A percentile compares a stretch with the other conserved stretches of the same genome.
Evolutionary conservation across 768 basidiomycete genomes (phyloP).

Genomic region (Solioccasus polychromus): DNA sequence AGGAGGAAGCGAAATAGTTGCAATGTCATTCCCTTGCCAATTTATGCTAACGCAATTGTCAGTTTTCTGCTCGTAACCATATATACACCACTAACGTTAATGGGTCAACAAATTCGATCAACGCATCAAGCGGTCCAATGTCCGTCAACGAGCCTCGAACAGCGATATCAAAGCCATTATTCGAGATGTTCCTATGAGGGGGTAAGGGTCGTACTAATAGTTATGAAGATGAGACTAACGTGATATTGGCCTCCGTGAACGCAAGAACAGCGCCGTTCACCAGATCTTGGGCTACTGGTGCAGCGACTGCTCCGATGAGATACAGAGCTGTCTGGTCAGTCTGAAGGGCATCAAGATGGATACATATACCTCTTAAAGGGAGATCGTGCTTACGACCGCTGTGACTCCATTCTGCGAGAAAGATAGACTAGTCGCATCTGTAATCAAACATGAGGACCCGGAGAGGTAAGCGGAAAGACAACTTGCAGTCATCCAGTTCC

Average conservation of each 20-base stretch:
- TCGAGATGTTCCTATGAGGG: constrained; percentile 49
- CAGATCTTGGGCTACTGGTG: constrained; percentile 61
- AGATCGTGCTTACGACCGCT: constrained; percentile 41
- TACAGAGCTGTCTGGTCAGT: constrained; percentile 62
- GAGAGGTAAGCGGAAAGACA: not conserved
- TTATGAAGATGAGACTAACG: constrained; percentile 29
- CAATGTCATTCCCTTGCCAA: constrained; percentile 65
- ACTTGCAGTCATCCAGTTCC: constrained; percentile 66
- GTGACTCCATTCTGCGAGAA: constrained; percentile 59
- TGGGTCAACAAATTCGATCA: constrained; percentile 63
- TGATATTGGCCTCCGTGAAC: constrained; percentile 60
- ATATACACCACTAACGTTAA: constrained; percentile 42
- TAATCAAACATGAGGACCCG: constrained; percentile 2
- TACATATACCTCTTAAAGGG: not conserved
- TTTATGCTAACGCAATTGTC: constrained; percentile 41
- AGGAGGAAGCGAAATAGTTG: constrained; percentile 58
- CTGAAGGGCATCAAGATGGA: constrained; percentile 28
- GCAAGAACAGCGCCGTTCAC: constrained; percentile 54
- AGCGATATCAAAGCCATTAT: constrained; percentile 61
- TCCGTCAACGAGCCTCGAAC: constrained; percentile 60
- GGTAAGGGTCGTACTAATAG: constrained; percentile 46
- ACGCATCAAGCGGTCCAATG: constrained; percentile 65
- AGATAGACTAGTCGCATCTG: constrained; percentile 53
- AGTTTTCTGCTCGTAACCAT: not conserved
- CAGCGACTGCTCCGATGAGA: constrained; percentile 70